Conservation (phyloP, 1,284 basidiomycete genomes). For the Tilletia setariae region DNA sequence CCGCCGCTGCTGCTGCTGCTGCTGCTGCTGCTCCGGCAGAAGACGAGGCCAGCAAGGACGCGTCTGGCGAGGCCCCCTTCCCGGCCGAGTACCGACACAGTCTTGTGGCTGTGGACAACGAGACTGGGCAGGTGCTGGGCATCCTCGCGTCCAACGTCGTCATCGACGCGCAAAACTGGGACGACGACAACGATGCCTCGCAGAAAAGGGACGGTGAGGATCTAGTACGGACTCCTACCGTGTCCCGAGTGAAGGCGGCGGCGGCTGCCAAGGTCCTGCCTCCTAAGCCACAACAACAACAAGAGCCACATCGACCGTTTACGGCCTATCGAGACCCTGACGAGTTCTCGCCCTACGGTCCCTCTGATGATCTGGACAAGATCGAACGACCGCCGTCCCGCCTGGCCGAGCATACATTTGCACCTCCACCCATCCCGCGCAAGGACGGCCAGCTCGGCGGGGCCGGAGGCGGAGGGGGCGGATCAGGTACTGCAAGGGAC, state of each 20-base stretch:
- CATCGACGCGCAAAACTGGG: conserved; percentile 19
- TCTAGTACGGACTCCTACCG: conserved; percentile 22
- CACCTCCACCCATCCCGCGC: conserved; percentile 37
- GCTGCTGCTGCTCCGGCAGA: too few species aligned
- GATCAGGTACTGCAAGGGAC: not conserved
- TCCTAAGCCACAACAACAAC: not conserved
- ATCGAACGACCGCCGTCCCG: conserved; percentile 14
- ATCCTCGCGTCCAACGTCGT: conserved; percentile 33
- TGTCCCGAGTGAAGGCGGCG: not conserved
- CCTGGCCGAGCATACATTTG: conserved; percentile 35
- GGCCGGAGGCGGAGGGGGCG: not conserved
- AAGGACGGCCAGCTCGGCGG: conserved; percentile 20
- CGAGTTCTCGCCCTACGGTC: conserved; percentile 7
- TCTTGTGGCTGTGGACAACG: conserved; percentile 41
- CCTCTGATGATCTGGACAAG: not conserved
- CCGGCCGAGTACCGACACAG: conserved; percentile 30
- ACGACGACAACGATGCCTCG: not conserved
- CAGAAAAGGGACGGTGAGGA: conserved; percentile 17
- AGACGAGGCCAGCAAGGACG: too few species aligned
- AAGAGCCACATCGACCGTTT: conserved; percentile 20
- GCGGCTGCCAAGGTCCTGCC: not conserved
- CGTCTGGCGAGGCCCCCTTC: not conserved
- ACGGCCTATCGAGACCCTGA: conserved; percentile 26
- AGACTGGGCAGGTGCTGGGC: conserved; percentile 37
- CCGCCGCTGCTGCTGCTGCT: not conserved